A percentile compares a stretch with the other conserved stretches of the same genome.
phyloP scores from a whole-genome alignment of 1,284 basidiomycete species.

The Cryptococcus deneoformans region DNA sequence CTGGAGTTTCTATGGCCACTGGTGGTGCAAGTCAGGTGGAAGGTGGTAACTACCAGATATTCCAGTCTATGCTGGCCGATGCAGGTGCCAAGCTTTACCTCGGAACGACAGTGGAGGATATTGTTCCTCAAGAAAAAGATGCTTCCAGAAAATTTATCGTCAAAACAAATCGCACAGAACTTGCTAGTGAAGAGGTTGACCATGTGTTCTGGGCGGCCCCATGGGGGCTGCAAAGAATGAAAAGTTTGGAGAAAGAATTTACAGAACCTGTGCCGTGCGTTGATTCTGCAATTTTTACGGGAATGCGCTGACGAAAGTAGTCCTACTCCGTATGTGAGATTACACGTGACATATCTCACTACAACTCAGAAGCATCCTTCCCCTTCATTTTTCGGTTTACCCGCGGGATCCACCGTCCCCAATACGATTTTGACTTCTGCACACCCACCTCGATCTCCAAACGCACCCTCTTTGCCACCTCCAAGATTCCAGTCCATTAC shows the following conservation, averaged over 20 bases:
- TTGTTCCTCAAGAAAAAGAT: constrained; percentile 15
- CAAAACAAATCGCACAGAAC: constrained; percentile 19
- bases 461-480: constrained; percentile 56
- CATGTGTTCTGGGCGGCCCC: constrained; percentile 47
- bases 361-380: constrained; percentile 66
- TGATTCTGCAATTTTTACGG: background rate
- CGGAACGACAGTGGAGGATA: constrained; percentile 59
- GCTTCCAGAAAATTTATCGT: constrained; percentile 18
- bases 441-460: background rate
- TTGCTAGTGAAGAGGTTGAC: constrained; percentile 33
- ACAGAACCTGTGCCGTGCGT: constrained; percentile 20
- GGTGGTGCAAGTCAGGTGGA: constrained; percentile 63
- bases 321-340: constrained; percentile 67
- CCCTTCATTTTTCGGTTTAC: constrained; percentile 62
- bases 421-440: constrained; percentile 68
- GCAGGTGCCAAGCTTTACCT: constrained; percentile 68
- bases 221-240: constrained; percentile 11
- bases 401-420: constrained; percentile 56
- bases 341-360: constrained; percentile 85
- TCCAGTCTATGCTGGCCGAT: constrained; percentile 71
- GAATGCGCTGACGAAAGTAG: constrained; percentile 9
- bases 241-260: constrained; percentile 1
- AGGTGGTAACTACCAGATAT: constrained; percentile 83
- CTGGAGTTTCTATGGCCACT: constrained; percentile 69
- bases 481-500: constrained; percentile 86